Evolutionary conservation across 768 basidiomycete species (phyloP).

Genomic region (Dictyophora rubrovolvata): DNA sequence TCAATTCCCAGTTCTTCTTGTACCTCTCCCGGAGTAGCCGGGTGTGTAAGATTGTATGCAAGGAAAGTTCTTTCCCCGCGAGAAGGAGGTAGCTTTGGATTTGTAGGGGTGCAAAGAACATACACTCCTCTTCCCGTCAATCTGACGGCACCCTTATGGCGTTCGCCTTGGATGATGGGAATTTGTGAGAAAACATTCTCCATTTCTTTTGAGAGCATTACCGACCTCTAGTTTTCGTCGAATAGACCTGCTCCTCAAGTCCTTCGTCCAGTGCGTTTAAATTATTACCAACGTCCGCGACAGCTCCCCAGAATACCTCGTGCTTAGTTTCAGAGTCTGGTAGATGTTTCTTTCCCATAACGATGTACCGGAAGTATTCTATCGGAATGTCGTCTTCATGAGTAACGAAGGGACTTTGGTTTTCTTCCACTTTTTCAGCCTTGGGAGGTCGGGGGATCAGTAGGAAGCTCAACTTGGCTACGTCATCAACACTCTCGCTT

Average conservation of each 20-base stretch:
- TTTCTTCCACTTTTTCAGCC: slow-evolving; percentile 21
- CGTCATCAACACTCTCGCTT: slow-evolving; percentile 45
- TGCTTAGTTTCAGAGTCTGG: slow-evolving; percentile 40
- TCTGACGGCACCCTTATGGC: slow-evolving; percentile 42
- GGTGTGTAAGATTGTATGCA: slow-evolving; percentile 51
- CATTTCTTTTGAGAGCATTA: too few species aligned
- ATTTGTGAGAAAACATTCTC: too few species aligned
- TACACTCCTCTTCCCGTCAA: slow-evolving; percentile 51
- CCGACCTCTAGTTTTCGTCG: slow-evolving; percentile 52
- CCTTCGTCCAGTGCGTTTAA: slow-evolving; percentile 36
- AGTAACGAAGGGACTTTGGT: slow-evolving; percentile 12
- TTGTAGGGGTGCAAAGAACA: slow-evolving; percentile 39
- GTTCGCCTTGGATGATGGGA: slow-evolving; percentile 26
- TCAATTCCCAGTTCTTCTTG: slow-evolving; percentile 47
- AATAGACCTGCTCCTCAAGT: slow-evolving; percentile 41
- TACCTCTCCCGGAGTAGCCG: slow-evolving; percentile 35
- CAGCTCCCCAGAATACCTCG: slow-evolving; percentile 43
- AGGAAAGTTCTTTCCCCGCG: slow-evolving; percentile 39
- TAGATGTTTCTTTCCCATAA: slow-evolving; percentile 48
- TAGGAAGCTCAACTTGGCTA: slow-evolving; percentile 49
- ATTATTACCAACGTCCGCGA: slow-evolving; percentile 42
- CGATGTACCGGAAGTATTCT: slow-evolving; percentile 40
- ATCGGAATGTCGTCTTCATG: slow-evolving; percentile 21
- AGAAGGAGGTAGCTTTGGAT: slow-evolving; percentile 33
- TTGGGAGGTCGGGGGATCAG: slow-evolving; percentile 46